These are phyloP conservation scores for Fusarium vanettenii DNA, from an alignment of 2,329 filamentous ascomycete species.

Conservation along the genomic window DNA sequence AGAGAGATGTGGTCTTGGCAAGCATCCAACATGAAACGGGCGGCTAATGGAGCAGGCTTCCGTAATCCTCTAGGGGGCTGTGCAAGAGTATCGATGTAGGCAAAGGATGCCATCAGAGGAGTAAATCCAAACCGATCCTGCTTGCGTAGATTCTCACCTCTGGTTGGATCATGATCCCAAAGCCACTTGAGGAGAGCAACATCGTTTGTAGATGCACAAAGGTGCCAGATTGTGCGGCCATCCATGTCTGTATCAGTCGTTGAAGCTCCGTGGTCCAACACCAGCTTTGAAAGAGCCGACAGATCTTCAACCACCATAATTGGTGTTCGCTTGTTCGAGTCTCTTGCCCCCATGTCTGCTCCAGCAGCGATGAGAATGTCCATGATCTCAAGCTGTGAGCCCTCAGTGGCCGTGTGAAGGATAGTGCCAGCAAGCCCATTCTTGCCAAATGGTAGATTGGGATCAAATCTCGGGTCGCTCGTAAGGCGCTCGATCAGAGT, in stretches of 20 bases:
- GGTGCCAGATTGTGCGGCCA: conserved; percentile 54
- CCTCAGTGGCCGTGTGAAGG: conserved; percentile 47
- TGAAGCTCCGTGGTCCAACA: conserved; percentile 38
- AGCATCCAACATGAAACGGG: conserved; percentile 32
- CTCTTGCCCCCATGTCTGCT: conserved; percentile 43
- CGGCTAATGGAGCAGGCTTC: conserved; percentile 1
- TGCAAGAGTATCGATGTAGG: conserved; percentile 16
- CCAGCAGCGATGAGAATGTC: conserved; percentile 42
- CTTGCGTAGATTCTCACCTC: conserved; percentile 41
- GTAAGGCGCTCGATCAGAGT: conserved; percentile 43
- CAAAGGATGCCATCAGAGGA: conserved; percentile 48
- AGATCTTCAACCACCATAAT: conserved; percentile 49
- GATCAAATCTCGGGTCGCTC: conserved; percentile 47
- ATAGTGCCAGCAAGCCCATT: conserved; percentile 39
- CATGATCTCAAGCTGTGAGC: conserved; percentile 41
- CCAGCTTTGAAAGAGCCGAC: conserved; percentile 40
- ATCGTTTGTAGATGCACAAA: conserved; percentile 50
- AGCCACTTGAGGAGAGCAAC: conserved; percentile 46
- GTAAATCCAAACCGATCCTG: conserved; percentile 39
- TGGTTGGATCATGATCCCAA: conserved; percentile 43
- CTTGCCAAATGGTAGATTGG: conserved; percentile 35
- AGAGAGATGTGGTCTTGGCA: conserved; percentile 1
- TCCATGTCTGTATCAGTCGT: conserved; percentile 46
- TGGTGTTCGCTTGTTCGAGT: conserved; percentile 49
- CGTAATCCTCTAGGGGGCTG: neutral